A percentile compares a stretch with the other conserved stretches of the same genome.
Evolutionary conservation across 768 basidiomycete genomes (phyloP).

Genomic region (Auricularia auricula-judae): DNA sequence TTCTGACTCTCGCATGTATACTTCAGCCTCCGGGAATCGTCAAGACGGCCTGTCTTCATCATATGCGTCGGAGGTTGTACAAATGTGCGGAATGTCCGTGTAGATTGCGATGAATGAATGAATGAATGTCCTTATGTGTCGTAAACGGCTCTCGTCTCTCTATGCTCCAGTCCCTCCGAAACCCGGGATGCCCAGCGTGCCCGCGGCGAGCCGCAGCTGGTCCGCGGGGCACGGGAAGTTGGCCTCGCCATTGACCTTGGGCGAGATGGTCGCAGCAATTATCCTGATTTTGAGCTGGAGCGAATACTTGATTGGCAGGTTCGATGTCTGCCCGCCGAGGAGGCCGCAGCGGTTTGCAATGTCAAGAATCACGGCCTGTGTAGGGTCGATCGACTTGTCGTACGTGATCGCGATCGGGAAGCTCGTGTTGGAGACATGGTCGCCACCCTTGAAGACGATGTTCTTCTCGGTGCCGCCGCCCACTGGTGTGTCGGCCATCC

Average conservation of each 20-base stretch:
- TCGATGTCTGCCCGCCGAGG: neutral
- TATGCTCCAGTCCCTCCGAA: neutral
- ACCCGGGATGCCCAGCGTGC: neutral
- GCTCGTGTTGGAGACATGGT: neutral
- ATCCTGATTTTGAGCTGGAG: constrained; percentile 4
- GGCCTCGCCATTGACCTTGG: neutral
- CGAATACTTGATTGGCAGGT: constrained; percentile 3
- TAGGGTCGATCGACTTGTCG: neutral
- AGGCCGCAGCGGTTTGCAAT: neutral
- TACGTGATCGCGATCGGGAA: constrained; percentile 4
- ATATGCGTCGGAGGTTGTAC: neutral
- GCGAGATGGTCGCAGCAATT: neutral
- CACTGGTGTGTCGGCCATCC: neutral
- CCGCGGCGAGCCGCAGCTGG: neutral
- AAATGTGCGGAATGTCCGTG: neutral
- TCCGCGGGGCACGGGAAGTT: constrained; percentile 3
- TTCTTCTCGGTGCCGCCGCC: neutral
- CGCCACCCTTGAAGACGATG: neutral
- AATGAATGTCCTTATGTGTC: neutral
- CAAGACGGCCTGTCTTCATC: no score
- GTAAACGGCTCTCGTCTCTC: neutral
- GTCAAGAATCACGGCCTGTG: neutral
- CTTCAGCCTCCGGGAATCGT: no score
- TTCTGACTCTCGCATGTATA: no score
- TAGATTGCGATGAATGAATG: no score